Evolutionary conservation across 2,329 filamentous ascomycete species (phyloP).

Genomic region (Paraconiothyrium brasiliense): DNA sequence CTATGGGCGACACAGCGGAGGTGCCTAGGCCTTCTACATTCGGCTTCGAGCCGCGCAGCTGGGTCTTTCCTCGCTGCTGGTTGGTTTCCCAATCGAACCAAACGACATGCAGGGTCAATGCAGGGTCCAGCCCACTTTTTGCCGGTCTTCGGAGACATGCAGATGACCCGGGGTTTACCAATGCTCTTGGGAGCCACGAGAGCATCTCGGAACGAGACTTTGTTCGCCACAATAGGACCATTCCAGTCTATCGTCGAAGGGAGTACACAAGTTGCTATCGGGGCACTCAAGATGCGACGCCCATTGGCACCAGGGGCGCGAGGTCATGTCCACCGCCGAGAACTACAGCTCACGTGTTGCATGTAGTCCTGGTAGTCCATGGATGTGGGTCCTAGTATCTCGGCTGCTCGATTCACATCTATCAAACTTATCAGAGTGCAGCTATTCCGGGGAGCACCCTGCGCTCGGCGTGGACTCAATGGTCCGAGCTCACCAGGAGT

Average conservation of each 20-base stretch:
- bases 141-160: slow-evolving; percentile 24
- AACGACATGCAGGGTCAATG: slow-evolving; percentile 22
- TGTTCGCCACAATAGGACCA: neutral
- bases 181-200: slow-evolving; percentile 10
- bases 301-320: neutral
- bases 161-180: slow-evolving; percentile 10
- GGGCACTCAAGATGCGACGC: neutral
- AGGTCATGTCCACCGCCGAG: slow-evolving; percentile 15
- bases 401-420: slow-evolving; percentile 31
- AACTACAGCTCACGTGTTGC: slow-evolving; percentile 14
- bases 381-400: slow-evolving; percentile 19
- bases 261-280: neutral
- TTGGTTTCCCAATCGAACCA: neutral
- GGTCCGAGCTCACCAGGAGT: slow-evolving; percentile 23
- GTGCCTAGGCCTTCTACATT: slow-evolving; percentile 12
- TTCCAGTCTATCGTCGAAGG: neutral
- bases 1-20: slow-evolving; percentile 5
- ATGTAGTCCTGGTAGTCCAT: slow-evolving; percentile 17
- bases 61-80: slow-evolving; percentile 10
- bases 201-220: slow-evolving; percentile 9
- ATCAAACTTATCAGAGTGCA: slow-evolving; percentile 36
- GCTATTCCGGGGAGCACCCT: slow-evolving; percentile 39
- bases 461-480: slow-evolving; percentile 24
- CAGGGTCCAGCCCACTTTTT: slow-evolving; percentile 21
- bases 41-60: slow-evolving; percentile 7